Base-by-base conservation (phyloP, 1,284 basidiomycete genomes). In the Leucoagaricus sp. region DNA sequence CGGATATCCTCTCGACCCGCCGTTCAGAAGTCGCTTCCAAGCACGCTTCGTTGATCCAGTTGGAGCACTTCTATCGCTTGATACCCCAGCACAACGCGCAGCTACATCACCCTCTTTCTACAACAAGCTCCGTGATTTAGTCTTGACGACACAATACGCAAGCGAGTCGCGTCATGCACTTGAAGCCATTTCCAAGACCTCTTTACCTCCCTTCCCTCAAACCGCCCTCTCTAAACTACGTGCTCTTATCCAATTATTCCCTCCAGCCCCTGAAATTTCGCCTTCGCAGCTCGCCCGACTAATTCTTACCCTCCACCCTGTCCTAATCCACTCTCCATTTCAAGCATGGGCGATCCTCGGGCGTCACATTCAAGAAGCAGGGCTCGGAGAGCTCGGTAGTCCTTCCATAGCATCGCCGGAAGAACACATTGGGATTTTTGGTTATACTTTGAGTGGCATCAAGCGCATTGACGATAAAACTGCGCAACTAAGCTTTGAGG, bases 1-100 rank as follows among this genome's bases (percentile, higher is more conserved):
- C 2, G 85, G 85, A 21, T 83, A 84, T 64, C 84, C 85, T 15
- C 74, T 86, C 3, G 85, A 87, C 60, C 85, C 85, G 6, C 85
- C 85, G 0, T 87, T 87, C 67, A 77, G 85, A 25, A 85, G 83
- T 65, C 82, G 85, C 17, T 87, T 87, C 66, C 85, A 87, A 67
- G 81, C 84, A 4, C 80, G 85, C 19, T 87, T 86, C 64, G 68
- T 86, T 36, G 85, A 87, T 62, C 84, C 85, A 8, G 65, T 84
- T 19, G 79, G 80, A 12, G 73, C 85, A 0, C 63, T 82, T n/a
- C 69, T 83, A 3, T 76, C 83, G 15, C 73, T 86, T 25, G 61
- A 60, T 52, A 59, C 53, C 4, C 55, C 59, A 25, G 19, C 58
- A 26, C 54, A 44, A 19, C 26, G 55, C 13, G 53, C 58, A 3